Evolutionary conservation across 192 early-diverging fungal species (phyloP).

Genomic region (Dissophora globulifera): DNA sequence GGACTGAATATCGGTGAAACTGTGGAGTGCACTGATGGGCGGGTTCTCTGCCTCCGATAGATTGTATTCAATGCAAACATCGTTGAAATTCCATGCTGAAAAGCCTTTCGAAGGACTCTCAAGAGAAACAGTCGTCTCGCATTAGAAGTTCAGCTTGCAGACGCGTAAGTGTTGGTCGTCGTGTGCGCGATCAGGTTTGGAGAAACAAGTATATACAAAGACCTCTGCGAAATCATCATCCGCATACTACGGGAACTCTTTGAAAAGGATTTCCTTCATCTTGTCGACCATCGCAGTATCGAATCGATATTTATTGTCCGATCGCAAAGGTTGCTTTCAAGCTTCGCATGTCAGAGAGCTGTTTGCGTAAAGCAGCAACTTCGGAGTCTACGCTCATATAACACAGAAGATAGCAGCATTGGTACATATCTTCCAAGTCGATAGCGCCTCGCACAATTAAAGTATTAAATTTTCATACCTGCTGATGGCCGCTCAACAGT

Average conservation of each 20-base stretch:
- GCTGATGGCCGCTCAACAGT: too few relatives aligned
- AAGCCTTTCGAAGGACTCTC: conserved; percentile 15
- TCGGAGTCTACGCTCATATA: too few relatives aligned
- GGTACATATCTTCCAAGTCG: too few relatives aligned
- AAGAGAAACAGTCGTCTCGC: conserved; percentile 7
- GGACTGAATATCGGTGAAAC: background rate
- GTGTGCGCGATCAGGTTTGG: background rate
- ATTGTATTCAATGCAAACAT: conserved; percentile 25
- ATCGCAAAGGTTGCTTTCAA: too few relatives aligned
- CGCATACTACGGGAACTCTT: conserved; percentile 14
- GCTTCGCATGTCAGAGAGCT: too few relatives aligned
- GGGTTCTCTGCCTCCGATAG: background rate
- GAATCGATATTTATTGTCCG: too few relatives aligned
- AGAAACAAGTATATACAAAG: conserved; percentile 4
- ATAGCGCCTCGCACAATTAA: too few relatives aligned
- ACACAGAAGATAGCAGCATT: too few relatives aligned
- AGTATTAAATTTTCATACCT: too few relatives aligned
- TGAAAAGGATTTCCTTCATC: background rate
- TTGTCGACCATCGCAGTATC: background rate
- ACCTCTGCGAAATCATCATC: conserved; percentile 9
- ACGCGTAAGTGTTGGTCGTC: conserved; percentile 7
- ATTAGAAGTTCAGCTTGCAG: background rate
- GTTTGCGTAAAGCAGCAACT: too few relatives aligned
- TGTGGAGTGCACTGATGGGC: background rate
- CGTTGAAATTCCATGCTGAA: conserved; percentile 17